Evolutionary conservation across 768 basidiomycete species (phyloP).

Genomic region (Tylopilus sp.): DNA sequence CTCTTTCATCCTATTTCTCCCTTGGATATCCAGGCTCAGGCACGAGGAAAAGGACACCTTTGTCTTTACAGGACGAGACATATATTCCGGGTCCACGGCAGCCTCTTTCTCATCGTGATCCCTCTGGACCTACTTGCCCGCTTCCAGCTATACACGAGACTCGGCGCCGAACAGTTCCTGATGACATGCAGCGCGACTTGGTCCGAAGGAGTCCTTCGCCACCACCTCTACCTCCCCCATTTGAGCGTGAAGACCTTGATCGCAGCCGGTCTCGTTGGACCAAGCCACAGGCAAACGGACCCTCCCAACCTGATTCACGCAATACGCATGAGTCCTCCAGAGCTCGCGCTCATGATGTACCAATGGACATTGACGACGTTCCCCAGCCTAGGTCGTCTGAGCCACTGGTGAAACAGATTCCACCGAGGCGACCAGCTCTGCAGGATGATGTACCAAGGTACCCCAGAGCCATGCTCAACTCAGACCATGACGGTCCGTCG

Average conservation of each 20-base stretch:
- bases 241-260: constrained; percentile 17
- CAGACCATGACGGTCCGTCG: constrained; percentile 16
- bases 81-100: constrained; percentile 25
- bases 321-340: constrained; percentile 18
- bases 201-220: constrained; percentile 13
- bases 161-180: constrained; percentile 2
- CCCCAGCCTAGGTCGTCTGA: constrained; percentile 21
- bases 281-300: constrained; percentile 11
- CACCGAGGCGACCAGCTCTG: constrained; percentile 13
- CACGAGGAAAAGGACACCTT: constrained; percentile 34
- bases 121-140: constrained; percentile 1
- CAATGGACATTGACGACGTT: constrained; percentile 28
- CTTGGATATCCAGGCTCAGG: constrained; percentile 26
- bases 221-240: not conserved
- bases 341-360: constrained; percentile 19
- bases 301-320: constrained; percentile 13
- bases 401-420: constrained; percentile 14
- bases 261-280: constrained; percentile 13
- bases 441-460: constrained; percentile 32
- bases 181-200: constrained; percentile 7
- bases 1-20: constrained; percentile 17
- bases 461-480: constrained; percentile 36
- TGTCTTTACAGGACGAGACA: constrained; percentile 34
- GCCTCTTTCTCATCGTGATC: constrained; percentile 11
- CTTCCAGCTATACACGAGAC: constrained; percentile 8